Percentiles rank a stretch among this genome's conserved stretches.
Evolutionary conservation across 2,329 filamentous ascomycete species (phyloP).

Genomic region (Graphilbum sp.): DNA sequence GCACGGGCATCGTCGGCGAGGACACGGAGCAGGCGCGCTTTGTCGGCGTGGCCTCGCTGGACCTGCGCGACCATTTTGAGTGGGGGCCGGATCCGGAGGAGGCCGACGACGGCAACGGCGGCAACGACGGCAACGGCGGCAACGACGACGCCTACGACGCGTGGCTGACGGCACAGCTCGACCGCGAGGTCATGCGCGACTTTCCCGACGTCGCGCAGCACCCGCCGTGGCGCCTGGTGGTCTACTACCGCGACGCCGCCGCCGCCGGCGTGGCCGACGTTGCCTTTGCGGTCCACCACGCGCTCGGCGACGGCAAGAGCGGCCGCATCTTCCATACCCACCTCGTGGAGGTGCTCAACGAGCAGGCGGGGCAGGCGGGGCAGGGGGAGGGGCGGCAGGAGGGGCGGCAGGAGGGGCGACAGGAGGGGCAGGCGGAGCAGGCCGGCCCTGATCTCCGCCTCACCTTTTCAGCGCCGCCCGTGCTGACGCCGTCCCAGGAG

Average conservation of each 20-base stretch:
- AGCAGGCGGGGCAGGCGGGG: background rate
- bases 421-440: too few relatives aligned
- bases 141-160: conserved; percentile 14
- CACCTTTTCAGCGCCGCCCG: conserved; percentile 15
- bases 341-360: conserved; percentile 26
- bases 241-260: conserved; percentile 15
- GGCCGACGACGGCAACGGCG: too few relatives aligned
- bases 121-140: conserved; percentile 2
- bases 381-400: too few relatives aligned
- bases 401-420: too few relatives aligned
- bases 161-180: conserved; percentile 17
- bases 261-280: conserved; percentile 20
- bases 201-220: conserved; percentile 23
- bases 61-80: conserved; percentile 26
- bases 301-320: conserved; percentile 33
- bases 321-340: conserved; percentile 30
- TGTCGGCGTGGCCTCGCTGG: conserved; percentile 23
- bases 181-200: conserved; percentile 21
- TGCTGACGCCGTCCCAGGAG: conserved; percentile 24
- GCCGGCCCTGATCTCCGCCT: conserved; percentile 15
- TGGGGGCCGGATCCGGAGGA: conserved; percentile 12
- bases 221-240: conserved; percentile 31
- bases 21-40: conserved; percentile 26
- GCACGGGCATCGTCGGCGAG: conserved; percentile 29
- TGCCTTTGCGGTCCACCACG: conserved; percentile 34